Percentiles rank a stretch among this genome's conserved stretches.
Conservation (phyloP, 495 filamentous ascomycete genomes). For the Penicillium verhagenii region DNA sequence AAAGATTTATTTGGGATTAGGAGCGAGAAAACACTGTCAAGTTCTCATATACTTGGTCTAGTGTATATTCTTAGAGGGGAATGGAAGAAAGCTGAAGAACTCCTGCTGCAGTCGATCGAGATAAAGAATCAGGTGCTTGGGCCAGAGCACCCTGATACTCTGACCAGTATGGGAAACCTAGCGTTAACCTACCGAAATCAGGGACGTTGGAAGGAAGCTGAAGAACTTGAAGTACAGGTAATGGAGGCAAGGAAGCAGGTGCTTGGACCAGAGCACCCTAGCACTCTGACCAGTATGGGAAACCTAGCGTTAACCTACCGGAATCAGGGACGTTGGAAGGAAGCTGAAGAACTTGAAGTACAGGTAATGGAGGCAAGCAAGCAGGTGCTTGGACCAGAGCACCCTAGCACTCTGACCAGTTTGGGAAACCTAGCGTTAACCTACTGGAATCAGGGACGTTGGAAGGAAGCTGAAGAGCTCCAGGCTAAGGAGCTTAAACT, state of each 20-base stretch:
- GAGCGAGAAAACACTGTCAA: neutral
- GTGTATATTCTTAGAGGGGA: neutral
- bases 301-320: neutral
- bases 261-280: neutral
- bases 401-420: neutral
- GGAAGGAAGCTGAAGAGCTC: neutral
- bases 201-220: slow-evolving; percentile 1
- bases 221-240: neutral
- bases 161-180: neutral
- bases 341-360: neutral
- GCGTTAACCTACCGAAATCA: neutral
- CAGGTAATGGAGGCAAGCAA: neutral
- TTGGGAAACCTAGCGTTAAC: neutral
- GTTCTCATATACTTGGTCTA: neutral
- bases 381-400: neutral
- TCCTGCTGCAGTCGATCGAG: neutral
- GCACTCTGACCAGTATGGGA: neutral
- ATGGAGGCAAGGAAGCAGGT: neutral
- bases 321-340: neutral
- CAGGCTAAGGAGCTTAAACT: neutral
- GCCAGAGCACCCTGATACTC: neutral
- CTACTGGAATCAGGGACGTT: slow-evolving; percentile 1
- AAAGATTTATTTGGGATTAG: neutral
- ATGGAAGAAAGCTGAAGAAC: slow-evolving; percentile 4
- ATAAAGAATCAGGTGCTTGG: neutral